Base-by-base conservation (phyloP, 768 basidiomycete species). In the Postia placenta region DNA sequence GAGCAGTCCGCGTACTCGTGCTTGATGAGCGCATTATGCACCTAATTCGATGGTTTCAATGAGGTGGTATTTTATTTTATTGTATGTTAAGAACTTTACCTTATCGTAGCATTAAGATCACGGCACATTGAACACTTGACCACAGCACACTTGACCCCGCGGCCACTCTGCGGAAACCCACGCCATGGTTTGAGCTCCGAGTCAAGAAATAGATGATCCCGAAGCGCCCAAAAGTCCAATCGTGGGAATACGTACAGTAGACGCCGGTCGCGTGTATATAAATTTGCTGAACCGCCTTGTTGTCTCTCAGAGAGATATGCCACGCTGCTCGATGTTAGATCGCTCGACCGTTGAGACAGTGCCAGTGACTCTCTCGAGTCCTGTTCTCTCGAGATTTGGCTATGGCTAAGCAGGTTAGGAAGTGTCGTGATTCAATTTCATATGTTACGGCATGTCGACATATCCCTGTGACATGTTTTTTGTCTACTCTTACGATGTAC, bases 401-500 rank as follows among this genome's bases (percentile, higher is more conserved):
- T 51, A 47, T 37, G 49, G 52, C 51, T 43, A 44, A 63, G 67
- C 78, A 79, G 78, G 72, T 59, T 80, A 80, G 78, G 78, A 80
- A 80, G 77, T 80, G 79, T 79, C 74, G 78, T 71, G 64, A 73
- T 68, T 67, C 71, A 75, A 64, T 53, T 58, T 60, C 63, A 58
- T 56, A 79, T 76, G 74, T 71, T 68, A 67, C 74, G 77, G 75
- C 79, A 80, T 78, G 78, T 79, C 76, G 78, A 80, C 71, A 74
- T 68, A 50, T 66, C 58, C 64, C 72, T 79, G 79, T 74, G 61
- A 79, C 76, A 79, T 72, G 45, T 33, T 33, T 33, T 33, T 15
- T 15, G 15, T 33, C 9, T 33, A 33, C 30, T 33, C 9, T n/a
- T n/a, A n/a, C n/a, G n/a, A n/a, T n/a, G n/a, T n/a, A n/a, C n/a